Conservation (phyloP, 805 yeast genomes). For the Torulaspora gathmanii region DNA sequence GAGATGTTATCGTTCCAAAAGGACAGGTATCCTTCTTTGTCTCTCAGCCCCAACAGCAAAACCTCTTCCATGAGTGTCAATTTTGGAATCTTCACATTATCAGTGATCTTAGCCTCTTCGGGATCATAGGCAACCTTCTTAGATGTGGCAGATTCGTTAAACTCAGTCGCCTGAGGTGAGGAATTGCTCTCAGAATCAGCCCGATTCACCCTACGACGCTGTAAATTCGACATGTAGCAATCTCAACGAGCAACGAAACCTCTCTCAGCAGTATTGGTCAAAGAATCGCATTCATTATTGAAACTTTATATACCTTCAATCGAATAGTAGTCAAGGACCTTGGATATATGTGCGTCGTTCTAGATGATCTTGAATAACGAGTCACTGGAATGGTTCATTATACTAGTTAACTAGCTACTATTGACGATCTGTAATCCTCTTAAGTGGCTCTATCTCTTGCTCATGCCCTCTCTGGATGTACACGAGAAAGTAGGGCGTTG, state of each 20-base stretch:
- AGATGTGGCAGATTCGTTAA: constrained; percentile 33
- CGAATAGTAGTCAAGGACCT: neutral
- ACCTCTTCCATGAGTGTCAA: constrained; percentile 97
- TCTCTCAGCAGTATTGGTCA: too few species aligned
- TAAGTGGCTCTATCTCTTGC: constrained; percentile 59
- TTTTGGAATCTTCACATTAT: constrained; percentile 50
- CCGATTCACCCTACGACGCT: constrained; percentile 69
- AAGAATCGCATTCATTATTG: too few species aligned
- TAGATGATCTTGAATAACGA: neutral
- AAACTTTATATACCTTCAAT: too few species aligned
- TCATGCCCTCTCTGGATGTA: constrained; percentile 64
- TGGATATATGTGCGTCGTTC: neutral
- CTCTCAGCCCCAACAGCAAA: constrained; percentile 84
- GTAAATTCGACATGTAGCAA: constrained; percentile 51
- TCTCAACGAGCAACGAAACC: neutral
- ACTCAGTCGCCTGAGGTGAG: constrained; percentile 15
- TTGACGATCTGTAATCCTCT: constrained; percentile 39
- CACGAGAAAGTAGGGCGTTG: constrained; percentile 90
- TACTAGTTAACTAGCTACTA: neutral
- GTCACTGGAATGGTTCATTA: neutral
- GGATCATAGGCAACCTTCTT: constrained; percentile 83
- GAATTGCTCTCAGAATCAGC: constrained; percentile 25
- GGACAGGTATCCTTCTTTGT: constrained; percentile 91
- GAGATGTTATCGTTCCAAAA: constrained; percentile 98
- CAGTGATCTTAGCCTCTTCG: constrained; percentile 41